These are phyloP conservation scores for Phytopythium boreale DNA, from an alignment of 352 stramenopile genomes.

Conservation along the genomic window DNA sequence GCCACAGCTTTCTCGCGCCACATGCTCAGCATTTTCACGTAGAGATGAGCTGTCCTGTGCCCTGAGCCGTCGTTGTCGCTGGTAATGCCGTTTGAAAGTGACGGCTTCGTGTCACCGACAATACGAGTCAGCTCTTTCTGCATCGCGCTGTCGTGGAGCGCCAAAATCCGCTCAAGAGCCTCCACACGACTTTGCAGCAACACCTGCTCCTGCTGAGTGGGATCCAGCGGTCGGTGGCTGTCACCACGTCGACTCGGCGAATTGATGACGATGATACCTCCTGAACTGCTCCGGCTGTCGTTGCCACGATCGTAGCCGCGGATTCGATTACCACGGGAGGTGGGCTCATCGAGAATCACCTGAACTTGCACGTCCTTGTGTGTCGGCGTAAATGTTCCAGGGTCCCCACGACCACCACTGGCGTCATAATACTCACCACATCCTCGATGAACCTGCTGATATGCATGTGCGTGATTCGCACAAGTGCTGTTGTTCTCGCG, in stretches of 20 bases:
- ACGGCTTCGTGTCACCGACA: slow-evolving; percentile 1
- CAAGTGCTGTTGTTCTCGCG: background rate
- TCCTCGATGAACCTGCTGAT: background rate
- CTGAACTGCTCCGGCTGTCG: background rate
- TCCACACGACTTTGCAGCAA: slow-evolving; percentile 45
- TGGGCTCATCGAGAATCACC: background rate
- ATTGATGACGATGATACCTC: background rate
- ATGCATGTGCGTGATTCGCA: background rate
- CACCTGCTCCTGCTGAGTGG: slow-evolving; percentile 1
- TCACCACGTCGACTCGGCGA: background rate
- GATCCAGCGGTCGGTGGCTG: background rate
- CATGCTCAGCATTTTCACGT: slow-evolving; percentile 28
- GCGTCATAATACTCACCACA: background rate
- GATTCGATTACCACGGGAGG: background rate
- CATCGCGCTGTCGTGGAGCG: slow-evolving; percentile 56
- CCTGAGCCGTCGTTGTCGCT: background rate
- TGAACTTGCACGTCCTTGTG: background rate
- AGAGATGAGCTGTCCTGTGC: slow-evolving; percentile 21
- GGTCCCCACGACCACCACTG: background rate
- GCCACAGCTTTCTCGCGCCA: slow-evolving; percentile 64
- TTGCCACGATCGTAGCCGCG: background rate
- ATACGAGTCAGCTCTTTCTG: slow-evolving; percentile 27
- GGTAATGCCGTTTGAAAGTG: background rate
- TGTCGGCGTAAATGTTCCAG: background rate
- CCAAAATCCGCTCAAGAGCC: slow-evolving; percentile 54